Conservation (phyloP, 305 asterid species). For the Nicotiana rustica region DNA sequence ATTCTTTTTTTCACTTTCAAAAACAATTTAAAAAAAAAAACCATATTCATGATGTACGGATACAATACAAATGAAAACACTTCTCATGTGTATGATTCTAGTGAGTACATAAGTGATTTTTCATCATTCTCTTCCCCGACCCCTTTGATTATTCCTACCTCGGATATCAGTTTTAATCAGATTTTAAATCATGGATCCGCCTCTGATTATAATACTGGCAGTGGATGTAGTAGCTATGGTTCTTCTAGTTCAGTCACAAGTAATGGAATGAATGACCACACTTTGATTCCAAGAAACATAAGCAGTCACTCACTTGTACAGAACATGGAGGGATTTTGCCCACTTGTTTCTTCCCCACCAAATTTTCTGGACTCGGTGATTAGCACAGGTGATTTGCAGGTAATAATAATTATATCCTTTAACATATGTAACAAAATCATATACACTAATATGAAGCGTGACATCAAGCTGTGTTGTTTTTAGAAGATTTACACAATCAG, state of each 20-base stretch:
- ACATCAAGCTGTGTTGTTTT: no score
- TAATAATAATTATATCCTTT: slow-evolving; percentile 12
- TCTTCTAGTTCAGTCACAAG: slow-evolving; percentile 60
- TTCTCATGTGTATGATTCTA: neutral
- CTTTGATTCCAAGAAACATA: slow-evolving; percentile 59
- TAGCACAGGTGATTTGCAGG: slow-evolving; percentile 76
- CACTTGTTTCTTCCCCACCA: slow-evolving; percentile 42
- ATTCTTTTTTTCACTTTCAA: neutral
- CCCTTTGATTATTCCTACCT: slow-evolving; percentile 54
- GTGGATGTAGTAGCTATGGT: slow-evolving; percentile 60
- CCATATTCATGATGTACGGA: slow-evolving; percentile 52
- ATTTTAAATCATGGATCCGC: no score
- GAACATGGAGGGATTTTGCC: slow-evolving; percentile 48
- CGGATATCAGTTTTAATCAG: slow-evolving; percentile 57
- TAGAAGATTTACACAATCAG: no score
- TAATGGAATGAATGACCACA: slow-evolving; percentile 43
- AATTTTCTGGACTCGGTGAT: slow-evolving; percentile 49
- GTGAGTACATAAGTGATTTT: neutral
- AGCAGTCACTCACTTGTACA: slow-evolving; percentile 65
- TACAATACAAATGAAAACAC: slow-evolving; percentile 44
- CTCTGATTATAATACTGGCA: neutral
- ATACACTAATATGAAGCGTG: no score
- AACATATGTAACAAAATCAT: no score
- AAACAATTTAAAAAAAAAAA: neutral
- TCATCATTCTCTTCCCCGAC: slow-evolving; percentile 48